These are phyloP conservation scores for Tulasnella calospora DNA, from an alignment of 768 basidiomycete genomes.

Conservation along the genomic window DNA sequence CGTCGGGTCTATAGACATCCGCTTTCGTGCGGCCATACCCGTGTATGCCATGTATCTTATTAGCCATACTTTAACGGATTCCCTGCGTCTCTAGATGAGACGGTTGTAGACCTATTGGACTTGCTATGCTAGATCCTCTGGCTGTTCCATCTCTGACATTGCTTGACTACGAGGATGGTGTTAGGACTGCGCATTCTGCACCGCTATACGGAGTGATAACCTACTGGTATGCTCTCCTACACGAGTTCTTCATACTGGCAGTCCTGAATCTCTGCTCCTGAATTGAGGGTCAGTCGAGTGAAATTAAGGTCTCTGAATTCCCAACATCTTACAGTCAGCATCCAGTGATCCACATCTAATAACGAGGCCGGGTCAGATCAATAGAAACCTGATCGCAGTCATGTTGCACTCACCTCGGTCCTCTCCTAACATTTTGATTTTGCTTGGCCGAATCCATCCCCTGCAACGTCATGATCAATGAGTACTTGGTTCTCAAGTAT, in stretches of 20 bases:
- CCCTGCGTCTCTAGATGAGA: neutral
- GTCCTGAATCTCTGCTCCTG: constrained; percentile 59
- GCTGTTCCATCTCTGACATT: constrained; percentile 46
- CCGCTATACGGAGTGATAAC: constrained; percentile 32
- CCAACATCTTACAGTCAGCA: constrained; percentile 45
- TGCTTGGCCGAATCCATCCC: constrained; percentile 56
- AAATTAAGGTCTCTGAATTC: neutral
- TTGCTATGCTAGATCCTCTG: constrained; percentile 22
- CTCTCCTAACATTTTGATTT: constrained; percentile 65
- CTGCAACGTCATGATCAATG: constrained; percentile 38
- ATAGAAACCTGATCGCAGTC: neutral
- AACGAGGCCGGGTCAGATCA: neutral
- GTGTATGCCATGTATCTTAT: constrained; percentile 5
- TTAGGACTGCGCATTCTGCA: neutral
- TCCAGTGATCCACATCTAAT: constrained; percentile 58
- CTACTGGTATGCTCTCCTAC: constrained; percentile 59
- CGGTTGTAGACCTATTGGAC: neutral
- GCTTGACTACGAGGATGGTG: constrained; percentile 39
- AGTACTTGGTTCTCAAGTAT: neutral
- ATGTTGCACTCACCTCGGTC: constrained; percentile 50
- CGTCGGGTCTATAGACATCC: constrained; percentile 60
- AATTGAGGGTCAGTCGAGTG: constrained; percentile 11
- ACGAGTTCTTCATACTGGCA: constrained; percentile 47
- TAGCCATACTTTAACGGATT: constrained; percentile 12
- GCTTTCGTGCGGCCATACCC: neutral